phyloP scores from a whole-genome alignment of 768 basidiomycete genomes.

The Xerocomellus intermedius region DNA sequence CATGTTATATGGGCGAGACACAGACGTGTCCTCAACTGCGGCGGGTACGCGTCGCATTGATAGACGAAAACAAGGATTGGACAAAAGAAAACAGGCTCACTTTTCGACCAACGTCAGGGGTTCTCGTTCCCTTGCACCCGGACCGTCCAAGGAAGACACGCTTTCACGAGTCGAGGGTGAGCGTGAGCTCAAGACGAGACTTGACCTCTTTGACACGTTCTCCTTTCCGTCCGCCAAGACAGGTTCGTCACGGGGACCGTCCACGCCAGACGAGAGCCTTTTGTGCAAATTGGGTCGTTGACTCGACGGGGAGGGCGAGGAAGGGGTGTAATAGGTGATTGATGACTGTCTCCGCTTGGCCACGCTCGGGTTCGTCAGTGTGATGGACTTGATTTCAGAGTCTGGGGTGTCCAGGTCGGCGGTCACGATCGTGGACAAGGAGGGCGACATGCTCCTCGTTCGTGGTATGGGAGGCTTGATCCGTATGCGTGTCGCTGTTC shows the following conservation, averaged over 20 bases:
- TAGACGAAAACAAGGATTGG: neutral
- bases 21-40: neutral
- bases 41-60: neutral
- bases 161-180: constrained; percentile 20
- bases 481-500: constrained; percentile 9
- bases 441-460: constrained; percentile 5
- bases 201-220: constrained; percentile 17
- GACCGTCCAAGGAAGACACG: constrained; percentile 11
- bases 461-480: constrained; percentile 3
- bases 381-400: neutral
- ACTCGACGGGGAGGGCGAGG: constrained; percentile 26
- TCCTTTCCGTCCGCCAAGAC: constrained; percentile 7
- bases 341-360: constrained; percentile 28
- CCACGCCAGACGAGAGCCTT: constrained; percentile 3
- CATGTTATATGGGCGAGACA: neutral
- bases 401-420: neutral
- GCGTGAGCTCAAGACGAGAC: constrained; percentile 17
- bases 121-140: constrained; percentile 23
- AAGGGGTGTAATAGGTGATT: constrained; percentile 28
- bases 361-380: neutral
- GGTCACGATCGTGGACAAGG: neutral
- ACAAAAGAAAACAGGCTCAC: constrained; percentile 39
- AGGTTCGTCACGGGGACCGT: neutral
- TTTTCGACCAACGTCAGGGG: constrained; percentile 71
- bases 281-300: constrained; percentile 5